Conservation (phyloP, 352 stramenopile species). For the Pythium guiyangense region DNA sequence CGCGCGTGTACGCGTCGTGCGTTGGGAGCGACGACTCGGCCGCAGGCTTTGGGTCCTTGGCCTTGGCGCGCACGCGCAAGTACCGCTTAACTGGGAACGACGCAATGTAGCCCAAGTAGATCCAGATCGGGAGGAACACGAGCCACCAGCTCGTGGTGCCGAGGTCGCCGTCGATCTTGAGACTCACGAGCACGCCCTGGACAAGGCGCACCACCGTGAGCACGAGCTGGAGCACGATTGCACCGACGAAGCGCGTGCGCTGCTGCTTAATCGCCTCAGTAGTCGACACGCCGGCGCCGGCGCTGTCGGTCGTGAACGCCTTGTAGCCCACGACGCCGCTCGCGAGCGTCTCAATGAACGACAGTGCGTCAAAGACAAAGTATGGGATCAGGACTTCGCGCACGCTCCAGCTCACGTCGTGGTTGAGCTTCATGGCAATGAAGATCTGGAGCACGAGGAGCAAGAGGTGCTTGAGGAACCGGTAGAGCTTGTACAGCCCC, state of each 20-base stretch:
- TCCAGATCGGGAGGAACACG: conserved; percentile 76
- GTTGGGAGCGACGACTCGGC: conserved; percentile 31
- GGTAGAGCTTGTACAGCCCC: conserved; percentile 65
- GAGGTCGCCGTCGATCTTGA: conserved; percentile 64
- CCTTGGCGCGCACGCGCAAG: conserved; percentile 34
- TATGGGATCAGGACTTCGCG: conserved; percentile 70
- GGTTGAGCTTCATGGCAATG: conserved; percentile 76
- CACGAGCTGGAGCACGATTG: conserved; percentile 34
- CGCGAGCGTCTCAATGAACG: conserved; percentile 57
- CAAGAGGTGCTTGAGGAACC: conserved; percentile 75
- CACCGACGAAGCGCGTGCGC: conserved; percentile 31
- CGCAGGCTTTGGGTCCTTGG: conserved; percentile 17
- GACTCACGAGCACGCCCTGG: conserved; percentile 54
- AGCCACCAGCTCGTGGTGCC: conserved; percentile 68
- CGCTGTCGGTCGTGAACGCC: conserved; percentile 69
- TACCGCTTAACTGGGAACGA: conserved; percentile 52
- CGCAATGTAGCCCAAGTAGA: conserved; percentile 63
- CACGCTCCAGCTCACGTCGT: conserved; percentile 57
- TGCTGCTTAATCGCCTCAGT: conserved; percentile 72
- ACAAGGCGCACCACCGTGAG: conserved; percentile 49
- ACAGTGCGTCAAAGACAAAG: conserved; percentile 75
- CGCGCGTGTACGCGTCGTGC: conserved; percentile 72
- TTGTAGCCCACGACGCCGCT: conserved; percentile 55
- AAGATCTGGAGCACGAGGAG: conserved; percentile 80
- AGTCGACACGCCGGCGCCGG: conserved; percentile 61